These are phyloP conservation scores for Skeletonema menzelii DNA, from an alignment of 108 stramenopile genomes.

Conservation along the genomic window DNA sequence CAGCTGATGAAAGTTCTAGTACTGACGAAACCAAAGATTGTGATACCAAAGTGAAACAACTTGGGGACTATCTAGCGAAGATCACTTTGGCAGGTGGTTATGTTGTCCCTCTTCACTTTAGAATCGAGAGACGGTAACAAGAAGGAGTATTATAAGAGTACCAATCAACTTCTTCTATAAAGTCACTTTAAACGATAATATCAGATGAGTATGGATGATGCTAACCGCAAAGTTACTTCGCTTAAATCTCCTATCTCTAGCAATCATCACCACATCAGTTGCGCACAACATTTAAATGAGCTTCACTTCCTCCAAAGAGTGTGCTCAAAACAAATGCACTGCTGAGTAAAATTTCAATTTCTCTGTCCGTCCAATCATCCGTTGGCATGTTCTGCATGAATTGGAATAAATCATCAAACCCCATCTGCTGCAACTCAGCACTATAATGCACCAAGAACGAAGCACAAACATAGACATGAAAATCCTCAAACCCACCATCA, in stretches of 20 bases:
- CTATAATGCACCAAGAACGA: constrained; percentile 94
- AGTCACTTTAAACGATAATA: neutral
- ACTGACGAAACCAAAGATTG: constrained; percentile 36
- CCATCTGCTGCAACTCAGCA: constrained; percentile 81
- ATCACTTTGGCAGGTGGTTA: constrained; percentile 70
- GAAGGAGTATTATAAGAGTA: neutral
- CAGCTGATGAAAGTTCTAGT: neutral
- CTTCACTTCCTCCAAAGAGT: constrained; percentile 85
- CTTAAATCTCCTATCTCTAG: neutral
- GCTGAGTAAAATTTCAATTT: constrained; percentile 87
- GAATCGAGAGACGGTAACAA: constrained; percentile 50
- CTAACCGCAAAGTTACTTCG: neutral
- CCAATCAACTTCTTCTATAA: neutral
- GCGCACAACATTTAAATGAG: constrained; percentile 68
- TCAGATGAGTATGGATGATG: neutral
- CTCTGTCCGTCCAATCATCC: constrained; percentile 78
- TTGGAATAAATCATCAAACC: constrained; percentile 93
- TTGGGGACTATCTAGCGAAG: constrained; percentile 78
- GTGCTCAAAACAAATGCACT: constrained; percentile 84
- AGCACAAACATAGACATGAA: constrained; percentile 98
- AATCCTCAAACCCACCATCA: constrained; percentile 91
- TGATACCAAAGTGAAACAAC: constrained; percentile 48
- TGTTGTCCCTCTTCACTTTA: constrained; percentile 66
- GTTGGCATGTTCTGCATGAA: constrained; percentile 92
- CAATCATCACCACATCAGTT: neutral